phyloP scores from a whole-genome alignment of 2,329 filamentous ascomycete genomes.

The Parastagonospora nodorum region DNA sequence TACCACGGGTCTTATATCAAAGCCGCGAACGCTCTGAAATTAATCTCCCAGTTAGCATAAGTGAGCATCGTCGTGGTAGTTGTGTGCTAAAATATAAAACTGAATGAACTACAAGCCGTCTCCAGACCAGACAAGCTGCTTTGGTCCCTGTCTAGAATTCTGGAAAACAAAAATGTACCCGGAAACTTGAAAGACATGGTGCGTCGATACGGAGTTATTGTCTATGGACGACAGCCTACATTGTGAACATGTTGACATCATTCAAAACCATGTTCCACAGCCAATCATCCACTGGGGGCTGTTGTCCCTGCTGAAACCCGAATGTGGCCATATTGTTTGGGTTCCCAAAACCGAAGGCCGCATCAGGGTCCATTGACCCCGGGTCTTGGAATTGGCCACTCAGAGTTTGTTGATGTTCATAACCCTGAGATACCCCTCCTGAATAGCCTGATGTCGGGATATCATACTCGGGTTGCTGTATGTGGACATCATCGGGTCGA shows the following conservation, averaged over 20 bases:
- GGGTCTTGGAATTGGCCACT: not conserved
- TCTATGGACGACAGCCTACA: not conserved
- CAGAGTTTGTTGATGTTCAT: not conserved
- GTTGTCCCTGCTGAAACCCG: not conserved
- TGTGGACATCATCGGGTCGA: not conserved
- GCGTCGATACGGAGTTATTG: not conserved
- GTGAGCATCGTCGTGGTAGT: no score
- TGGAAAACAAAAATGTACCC: no score
- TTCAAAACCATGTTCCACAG: not conserved
- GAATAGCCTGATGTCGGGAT: not conserved
- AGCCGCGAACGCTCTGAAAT: no score
- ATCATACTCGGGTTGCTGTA: not conserved
- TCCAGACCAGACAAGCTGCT: no score
- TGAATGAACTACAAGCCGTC: no score
- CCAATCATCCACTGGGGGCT: not conserved
- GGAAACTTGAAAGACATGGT: not conserved
- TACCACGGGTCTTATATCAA: no score
- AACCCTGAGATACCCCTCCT: not conserved
- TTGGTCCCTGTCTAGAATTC: no score
- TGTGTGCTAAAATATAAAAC: no score
- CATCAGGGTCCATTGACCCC: not conserved
- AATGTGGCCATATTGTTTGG: not conserved
- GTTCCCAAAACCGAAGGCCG: not conserved
- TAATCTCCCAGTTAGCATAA: no score
- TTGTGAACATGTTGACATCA: not conserved